phyloP scores from a whole-genome alignment of 352 stramenopile genomes.

The Globisporangium recalcitrans region DNA sequence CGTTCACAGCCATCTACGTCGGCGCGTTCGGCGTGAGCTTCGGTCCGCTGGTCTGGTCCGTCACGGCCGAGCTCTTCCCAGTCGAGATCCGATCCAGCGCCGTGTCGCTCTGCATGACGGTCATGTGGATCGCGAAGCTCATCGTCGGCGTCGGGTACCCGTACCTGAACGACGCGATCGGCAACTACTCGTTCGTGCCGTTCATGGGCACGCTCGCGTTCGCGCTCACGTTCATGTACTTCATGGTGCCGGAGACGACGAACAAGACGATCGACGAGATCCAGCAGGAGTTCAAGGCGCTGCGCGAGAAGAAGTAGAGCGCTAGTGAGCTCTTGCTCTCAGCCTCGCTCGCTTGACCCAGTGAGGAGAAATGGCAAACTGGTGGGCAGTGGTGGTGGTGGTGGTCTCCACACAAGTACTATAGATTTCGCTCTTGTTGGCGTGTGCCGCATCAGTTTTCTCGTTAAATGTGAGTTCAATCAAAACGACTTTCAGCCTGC shows the following conservation, averaged over 20 bases:
- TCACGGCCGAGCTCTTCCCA: constrained; percentile 31
- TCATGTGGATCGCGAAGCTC: constrained; percentile 43
- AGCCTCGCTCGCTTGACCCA: not conserved
- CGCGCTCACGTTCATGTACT: constrained; percentile 28
- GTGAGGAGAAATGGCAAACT: not conserved
- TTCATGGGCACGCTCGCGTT: constrained; percentile 31
- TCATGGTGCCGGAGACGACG: constrained; percentile 42
- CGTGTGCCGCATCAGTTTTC: too few relatives aligned
- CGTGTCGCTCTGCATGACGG: constrained; percentile 32
- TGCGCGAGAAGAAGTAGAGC: constrained; percentile 12
- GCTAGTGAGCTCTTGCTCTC: not conserved
- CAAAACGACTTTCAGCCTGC: too few relatives aligned
- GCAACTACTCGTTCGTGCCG: constrained; percentile 32
- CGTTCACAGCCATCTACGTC: constrained; percentile 48
- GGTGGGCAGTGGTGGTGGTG: too few relatives aligned
- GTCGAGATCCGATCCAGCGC: constrained; percentile 24
- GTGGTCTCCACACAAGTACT: not conserved
- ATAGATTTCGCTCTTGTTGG: not conserved
- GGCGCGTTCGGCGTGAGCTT: constrained; percentile 38
- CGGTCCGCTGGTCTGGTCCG: constrained; percentile 37
- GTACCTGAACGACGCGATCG: constrained; percentile 27
- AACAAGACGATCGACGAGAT: constrained; percentile 58
- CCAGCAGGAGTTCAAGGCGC: constrained; percentile 31
- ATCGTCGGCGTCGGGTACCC: constrained; percentile 39
- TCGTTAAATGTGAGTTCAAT: too few relatives aligned